phyloP scores from a whole-genome alignment of 202 grass and related monocot species.

The Saccharum hybrid region DNA sequence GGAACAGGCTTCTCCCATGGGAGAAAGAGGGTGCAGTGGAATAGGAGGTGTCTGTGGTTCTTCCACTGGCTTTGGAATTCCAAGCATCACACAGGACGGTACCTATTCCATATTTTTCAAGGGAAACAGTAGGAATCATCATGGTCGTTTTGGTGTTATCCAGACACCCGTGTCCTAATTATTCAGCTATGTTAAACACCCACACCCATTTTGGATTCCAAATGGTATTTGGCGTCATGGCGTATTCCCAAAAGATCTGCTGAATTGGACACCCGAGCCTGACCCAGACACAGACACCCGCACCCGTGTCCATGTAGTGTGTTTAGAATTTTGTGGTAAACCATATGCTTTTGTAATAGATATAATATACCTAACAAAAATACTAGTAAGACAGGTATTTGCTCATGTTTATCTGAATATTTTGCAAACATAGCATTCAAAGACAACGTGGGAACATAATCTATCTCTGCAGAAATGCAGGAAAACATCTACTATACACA shows the following conservation, averaged over 20 bases:
- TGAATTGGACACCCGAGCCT: not conserved
- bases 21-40: constrained; percentile 70
- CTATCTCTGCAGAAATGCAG: too few species aligned
- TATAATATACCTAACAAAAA: constrained; percentile 11
- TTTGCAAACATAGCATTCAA: constrained; percentile 15
- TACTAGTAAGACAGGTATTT: constrained; percentile 7
- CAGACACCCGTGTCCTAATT: not conserved
- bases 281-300: not conserved
- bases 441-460: not conserved
- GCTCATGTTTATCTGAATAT: not conserved
- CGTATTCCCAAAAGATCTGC: not conserved
- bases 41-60: constrained; percentile 51
- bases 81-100: constrained; percentile 84
- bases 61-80: constrained; percentile 68
- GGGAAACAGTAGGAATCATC: constrained; percentile 4
- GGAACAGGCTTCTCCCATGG: constrained; percentile 93
- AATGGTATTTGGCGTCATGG: not conserved
- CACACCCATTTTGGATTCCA: not conserved
- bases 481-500: not conserved
- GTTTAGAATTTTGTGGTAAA: not conserved
- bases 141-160: not conserved
- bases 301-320: not conserved
- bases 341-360: constrained; percentile 6
- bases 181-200: not conserved
- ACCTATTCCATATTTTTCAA: constrained; percentile 63